These are phyloP conservation scores for Boletus fagicola DNA, from an alignment of 768 basidiomycete species.

Conservation along the genomic window DNA sequence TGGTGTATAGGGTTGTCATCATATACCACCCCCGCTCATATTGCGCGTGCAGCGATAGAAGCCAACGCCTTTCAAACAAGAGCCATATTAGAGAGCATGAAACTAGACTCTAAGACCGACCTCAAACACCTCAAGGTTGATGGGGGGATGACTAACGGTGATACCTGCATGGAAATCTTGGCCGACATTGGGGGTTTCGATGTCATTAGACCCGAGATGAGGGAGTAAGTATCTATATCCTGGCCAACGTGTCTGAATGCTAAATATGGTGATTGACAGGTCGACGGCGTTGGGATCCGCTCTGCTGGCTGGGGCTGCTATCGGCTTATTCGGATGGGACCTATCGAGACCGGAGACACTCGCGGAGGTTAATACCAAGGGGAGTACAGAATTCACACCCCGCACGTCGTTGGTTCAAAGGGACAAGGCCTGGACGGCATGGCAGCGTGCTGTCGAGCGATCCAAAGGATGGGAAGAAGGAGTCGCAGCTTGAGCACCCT, in stretches of 20 bases:
- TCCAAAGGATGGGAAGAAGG: slow-evolving; percentile 79
- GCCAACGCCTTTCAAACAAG: slow-evolving; percentile 96
- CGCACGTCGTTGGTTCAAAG: slow-evolving; percentile 50
- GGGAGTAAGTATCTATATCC: slow-evolving; percentile 63
- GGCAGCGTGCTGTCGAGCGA: slow-evolving; percentile 88
- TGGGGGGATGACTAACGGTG: slow-evolving; percentile 97
- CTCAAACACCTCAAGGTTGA: slow-evolving; percentile 91
- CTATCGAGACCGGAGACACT: slow-evolving; percentile 80
- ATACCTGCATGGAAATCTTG: slow-evolving; percentile 81
- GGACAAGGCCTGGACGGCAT: slow-evolving; percentile 67
- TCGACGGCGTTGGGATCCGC: slow-evolving; percentile 96
- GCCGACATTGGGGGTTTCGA: slow-evolving; percentile 91
- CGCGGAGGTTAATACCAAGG: slow-evolving; percentile 81
- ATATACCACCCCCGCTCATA: slow-evolving; percentile 89
- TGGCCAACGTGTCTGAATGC: neutral
- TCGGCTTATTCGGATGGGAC: slow-evolving; percentile 91
- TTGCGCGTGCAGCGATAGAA: slow-evolving; percentile 92
- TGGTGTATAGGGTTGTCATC: slow-evolving; percentile 61
- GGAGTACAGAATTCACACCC: slow-evolving; percentile 69
- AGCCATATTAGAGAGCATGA: slow-evolving; percentile 94
- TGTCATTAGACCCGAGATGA: slow-evolving; percentile 92
- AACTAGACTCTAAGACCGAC: slow-evolving; percentile 77
- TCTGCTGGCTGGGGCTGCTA: slow-evolving; percentile 85
- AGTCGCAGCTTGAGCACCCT: slow-evolving; percentile 26
- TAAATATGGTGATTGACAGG: slow-evolving; percentile 38